Conservation (phyloP, 225 moss, liverwort and hornwort genomes). For the Sphagnum tenellum region DNA sequence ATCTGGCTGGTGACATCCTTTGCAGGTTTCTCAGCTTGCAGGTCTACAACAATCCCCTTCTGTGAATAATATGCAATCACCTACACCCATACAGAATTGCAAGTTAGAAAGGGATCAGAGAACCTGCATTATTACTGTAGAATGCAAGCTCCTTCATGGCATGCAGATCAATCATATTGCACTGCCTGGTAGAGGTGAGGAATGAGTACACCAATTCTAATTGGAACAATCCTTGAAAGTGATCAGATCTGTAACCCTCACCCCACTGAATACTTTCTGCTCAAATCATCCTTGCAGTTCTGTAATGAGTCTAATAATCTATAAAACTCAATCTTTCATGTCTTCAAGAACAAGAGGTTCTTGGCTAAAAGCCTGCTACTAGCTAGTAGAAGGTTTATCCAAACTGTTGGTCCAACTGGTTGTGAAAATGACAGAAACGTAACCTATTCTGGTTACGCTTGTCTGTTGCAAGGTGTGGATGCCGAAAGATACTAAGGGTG, state of each 20-base stretch:
- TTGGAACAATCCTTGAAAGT: no score
- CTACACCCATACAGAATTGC: conserved; percentile 7
- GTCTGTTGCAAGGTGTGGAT: no score
- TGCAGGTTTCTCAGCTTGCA: conserved; percentile 56
- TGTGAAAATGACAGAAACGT: no score
- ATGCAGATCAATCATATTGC: background rate
- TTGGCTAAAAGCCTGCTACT: no score
- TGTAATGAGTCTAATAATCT: no score
- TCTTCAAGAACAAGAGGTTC: no score
- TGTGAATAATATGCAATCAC: conserved; percentile 56
- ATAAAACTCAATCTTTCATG: no score
- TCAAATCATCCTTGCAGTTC: no score
- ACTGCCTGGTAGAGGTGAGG: background rate
- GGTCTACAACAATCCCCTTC: conserved; percentile 46
- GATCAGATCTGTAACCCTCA: background rate
- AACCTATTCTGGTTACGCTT: no score
- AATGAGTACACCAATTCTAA: no score
- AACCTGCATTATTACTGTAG: background rate
- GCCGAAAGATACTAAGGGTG: background rate
- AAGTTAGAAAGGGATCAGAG: background rate
- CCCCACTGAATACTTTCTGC: background rate
- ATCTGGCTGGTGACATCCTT: conserved; percentile 48
- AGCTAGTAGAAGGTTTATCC: no score
- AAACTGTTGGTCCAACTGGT: no score
- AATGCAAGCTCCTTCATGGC: background rate